Conservation (phyloP, 1,284 basidiomycete species). For the Cystobasidium sp. region DNA sequence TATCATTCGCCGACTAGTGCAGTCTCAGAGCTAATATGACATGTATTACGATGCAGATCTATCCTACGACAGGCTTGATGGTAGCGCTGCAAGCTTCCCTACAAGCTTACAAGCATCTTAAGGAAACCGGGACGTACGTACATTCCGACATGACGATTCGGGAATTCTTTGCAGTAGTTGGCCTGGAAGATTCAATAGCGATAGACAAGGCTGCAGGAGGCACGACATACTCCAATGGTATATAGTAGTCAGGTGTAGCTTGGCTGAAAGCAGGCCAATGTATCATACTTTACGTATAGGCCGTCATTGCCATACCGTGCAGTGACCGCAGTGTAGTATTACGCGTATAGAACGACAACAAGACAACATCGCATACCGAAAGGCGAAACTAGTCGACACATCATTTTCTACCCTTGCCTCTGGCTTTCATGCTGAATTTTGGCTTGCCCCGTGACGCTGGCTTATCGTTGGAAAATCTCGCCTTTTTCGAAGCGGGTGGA, state of each 20-base stretch:
- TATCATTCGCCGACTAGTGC: neutral
- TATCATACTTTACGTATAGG: no score
- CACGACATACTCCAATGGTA: slow-evolving; percentile 3
- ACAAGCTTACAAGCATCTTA: slow-evolving; percentile 6
- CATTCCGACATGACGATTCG: neutral
- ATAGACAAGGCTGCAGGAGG: slow-evolving; percentile 15
- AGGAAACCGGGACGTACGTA: slow-evolving; percentile 4
- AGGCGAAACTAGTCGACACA: neutral
- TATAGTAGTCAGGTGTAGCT: neutral
- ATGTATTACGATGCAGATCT: neutral
- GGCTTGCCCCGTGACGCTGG: slow-evolving; percentile 12
- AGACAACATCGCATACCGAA: neutral
- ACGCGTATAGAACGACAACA: neutral
- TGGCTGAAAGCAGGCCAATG: neutral
- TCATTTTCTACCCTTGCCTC: neutral
- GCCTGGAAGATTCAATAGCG: neutral
- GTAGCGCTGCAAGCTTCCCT: slow-evolving; percentile 5
- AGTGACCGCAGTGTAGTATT: no score
- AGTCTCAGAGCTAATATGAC: neutral
- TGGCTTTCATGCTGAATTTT: slow-evolving; percentile 31
- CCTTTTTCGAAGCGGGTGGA: neutral
- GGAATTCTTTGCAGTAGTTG: slow-evolving; percentile 1
- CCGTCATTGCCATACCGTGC: no score
- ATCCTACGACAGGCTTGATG: slow-evolving; percentile 11
- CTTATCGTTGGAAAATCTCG: neutral